Conservation (phyloP, 768 basidiomycete species). For the Sarcodon aspratus region DNA sequence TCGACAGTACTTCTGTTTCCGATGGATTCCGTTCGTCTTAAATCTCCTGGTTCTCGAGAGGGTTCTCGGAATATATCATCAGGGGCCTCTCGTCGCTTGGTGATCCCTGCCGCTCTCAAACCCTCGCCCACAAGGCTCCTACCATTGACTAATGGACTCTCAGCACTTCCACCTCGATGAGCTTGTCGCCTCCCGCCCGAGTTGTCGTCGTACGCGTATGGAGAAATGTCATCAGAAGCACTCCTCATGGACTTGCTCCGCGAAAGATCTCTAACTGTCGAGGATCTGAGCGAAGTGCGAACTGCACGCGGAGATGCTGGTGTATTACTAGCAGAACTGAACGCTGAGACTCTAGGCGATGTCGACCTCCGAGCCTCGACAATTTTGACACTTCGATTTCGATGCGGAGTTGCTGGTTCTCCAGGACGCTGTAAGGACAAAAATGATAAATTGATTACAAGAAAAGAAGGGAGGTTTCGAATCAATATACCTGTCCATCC, state of each 20-base stretch:
- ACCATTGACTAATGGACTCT: conserved; percentile 43
- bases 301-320: conserved; percentile 16
- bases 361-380: background rate
- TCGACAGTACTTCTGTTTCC: too few species aligned
- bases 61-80: conserved; percentile 22
- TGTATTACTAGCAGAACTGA: background rate
- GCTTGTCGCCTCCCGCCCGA: conserved; percentile 35
- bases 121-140: conserved; percentile 58
- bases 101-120: conserved; percentile 60
- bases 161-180: conserved; percentile 56
- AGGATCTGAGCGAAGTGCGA: conserved; percentile 23
- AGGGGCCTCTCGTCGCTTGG: conserved; percentile 20
- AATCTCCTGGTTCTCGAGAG: background rate
- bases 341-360: conserved; percentile 3
- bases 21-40: background rate
- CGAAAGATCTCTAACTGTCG: conserved; percentile 37
- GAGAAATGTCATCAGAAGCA: conserved; percentile 31
- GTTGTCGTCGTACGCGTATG: conserved; percentile 13
- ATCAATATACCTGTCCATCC: conserved; percentile 29
- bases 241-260: conserved; percentile 21
- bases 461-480: too few species aligned
- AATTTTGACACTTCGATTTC: conserved; percentile 1
- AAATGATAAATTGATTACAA: too few species aligned
- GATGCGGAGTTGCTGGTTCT: conserved; percentile 15
- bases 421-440: conserved; percentile 2